Base-by-base conservation (phyloP, 805 yeast species). In the Spathaspora arborariae region DNA sequence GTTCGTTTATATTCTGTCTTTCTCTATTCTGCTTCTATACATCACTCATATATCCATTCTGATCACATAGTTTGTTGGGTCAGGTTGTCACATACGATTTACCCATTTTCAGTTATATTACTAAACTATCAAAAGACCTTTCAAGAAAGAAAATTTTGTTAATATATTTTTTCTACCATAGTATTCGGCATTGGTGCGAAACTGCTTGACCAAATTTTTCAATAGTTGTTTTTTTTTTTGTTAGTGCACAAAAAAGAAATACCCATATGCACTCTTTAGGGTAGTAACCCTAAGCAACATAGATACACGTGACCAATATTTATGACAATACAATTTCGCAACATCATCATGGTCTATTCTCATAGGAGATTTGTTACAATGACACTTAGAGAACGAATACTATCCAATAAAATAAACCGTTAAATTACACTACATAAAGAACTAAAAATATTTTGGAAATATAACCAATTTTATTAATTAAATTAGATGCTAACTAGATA, bases 21-120 rank as follows among this genome's bases (percentile, higher is more conserved):
- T 30, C 15, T 30, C n/a, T 15, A 6, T 13, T 30, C 35, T 30
- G 16, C 10, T 8, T 16, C 4, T 4, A n/a, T 16, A 30, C 35
- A 30, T 10, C 35, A 30, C 5, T 24, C 35, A 30, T 30, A 15
- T 30, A 30, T 30, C 35, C n/a, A 30, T 30, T 13, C 35, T n/a
- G 8, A 13, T 30, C 35, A 30, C 35, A 13, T 30, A 30, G 4
- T 30, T 30, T 8, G 18, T 30, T 30, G 35, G 35, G 10, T 30
- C 35, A 30, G 11, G 35, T 13, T 30, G 35, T 10, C 44, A 64
- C 70, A 54, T 65, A 65, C 70, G 70, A 63, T 64, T 65, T 65
- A 63, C 68, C 70, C 70, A 65, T 65, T 52, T 58, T 64, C 51
- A 45, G 51, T 48, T 57, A 54, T 51, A 50, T 50, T 49, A 42